Evolutionary conservation across 768 basidiomycete genomes (phyloP).

Genomic region (Boletus bicolor): DNA sequence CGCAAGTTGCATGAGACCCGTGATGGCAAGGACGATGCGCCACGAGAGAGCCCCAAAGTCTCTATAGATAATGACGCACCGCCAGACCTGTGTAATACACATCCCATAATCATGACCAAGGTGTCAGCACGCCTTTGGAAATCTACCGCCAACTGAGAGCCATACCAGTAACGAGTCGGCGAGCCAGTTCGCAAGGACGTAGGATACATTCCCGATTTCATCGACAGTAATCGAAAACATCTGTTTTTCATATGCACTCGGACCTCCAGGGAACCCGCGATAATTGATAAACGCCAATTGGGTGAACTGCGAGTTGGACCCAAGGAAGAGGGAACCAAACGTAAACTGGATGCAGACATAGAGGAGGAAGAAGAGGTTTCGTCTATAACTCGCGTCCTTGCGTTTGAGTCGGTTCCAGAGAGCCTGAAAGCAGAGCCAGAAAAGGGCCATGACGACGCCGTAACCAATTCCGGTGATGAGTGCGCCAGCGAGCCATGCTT

Average conservation of each 20-base stretch:
- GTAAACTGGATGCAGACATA: conserved; percentile 23
- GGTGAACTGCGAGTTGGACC: conserved; percentile 28
- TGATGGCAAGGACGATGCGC: conserved; percentile 15
- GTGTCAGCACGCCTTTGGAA: not conserved
- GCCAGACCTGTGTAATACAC: conserved; percentile 23
- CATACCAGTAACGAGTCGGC: conserved; percentile 25
- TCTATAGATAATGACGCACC: conserved; percentile 28
- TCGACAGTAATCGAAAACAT: conserved; percentile 30
- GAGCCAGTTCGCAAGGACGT: conserved; percentile 30
- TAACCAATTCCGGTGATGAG: conserved; percentile 27
- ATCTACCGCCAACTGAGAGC: not conserved
- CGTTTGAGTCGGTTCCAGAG: conserved; percentile 19
- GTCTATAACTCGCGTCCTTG: conserved; percentile 9
- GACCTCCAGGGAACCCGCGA: conserved; percentile 27
- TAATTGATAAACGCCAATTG: conserved; percentile 31
- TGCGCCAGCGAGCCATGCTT: conserved; percentile 28
- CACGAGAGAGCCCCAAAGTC: conserved; percentile 14
- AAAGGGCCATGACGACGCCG: conserved; percentile 25
- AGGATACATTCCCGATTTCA: conserved; percentile 24
- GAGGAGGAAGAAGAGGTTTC: conserved; percentile 23
- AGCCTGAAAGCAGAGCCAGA: conserved; percentile 20
- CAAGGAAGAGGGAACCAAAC: conserved; percentile 25
- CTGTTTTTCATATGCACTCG: conserved; percentile 20
- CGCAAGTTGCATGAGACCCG: conserved; percentile 23
- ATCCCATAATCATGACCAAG: not conserved